Percentiles rank a stretch among this genome's conserved stretches.
phyloP scores from a whole-genome alignment of 192 early-diverging fungal genomes.

The Pilaira anomala region DNA sequence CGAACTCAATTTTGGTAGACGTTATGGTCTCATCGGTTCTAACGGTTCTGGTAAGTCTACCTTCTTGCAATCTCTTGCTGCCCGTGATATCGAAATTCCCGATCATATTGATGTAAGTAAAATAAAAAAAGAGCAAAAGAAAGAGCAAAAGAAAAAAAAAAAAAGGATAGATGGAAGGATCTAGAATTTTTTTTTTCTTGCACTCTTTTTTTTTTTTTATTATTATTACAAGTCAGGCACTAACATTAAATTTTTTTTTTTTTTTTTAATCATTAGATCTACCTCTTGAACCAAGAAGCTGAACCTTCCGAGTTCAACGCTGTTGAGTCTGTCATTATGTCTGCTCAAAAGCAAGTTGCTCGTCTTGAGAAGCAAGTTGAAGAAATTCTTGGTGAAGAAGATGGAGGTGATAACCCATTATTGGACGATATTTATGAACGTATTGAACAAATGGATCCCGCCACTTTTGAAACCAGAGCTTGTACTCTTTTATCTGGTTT shows the following conservation, averaged over 20 bases:
- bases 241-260: not conserved
- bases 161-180: not conserved
- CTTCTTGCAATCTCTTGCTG: conserved; percentile 89
- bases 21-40: conserved; percentile 86
- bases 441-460: conserved; percentile 88
- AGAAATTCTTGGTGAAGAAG: conserved; percentile 76
- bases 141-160: not conserved
- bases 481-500: conserved; percentile 89
- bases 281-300: conserved; percentile 94
- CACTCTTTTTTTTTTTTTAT: too few species aligned
- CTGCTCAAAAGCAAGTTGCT: conserved; percentile 85
- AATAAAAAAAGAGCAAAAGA: not conserved
- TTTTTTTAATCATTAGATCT: conserved; percentile 70
- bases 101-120: conserved; percentile 86
- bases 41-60: conserved; percentile 95
- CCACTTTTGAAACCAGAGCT: conserved; percentile 93
- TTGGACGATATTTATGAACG: conserved; percentile 96
- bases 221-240: not conserved
- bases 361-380: conserved; percentile 92
- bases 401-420: conserved; percentile 79
- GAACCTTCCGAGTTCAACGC: conserved; percentile 91
- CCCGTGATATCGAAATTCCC: conserved; percentile 92
- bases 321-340: conserved; percentile 86
- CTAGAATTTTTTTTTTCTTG: not conserved
- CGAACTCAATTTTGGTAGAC: conserved; percentile 97